Evolutionary conservation across 257 asterid genomes (phyloP).

Genomic region (Scutellaria galericulata): DNA sequence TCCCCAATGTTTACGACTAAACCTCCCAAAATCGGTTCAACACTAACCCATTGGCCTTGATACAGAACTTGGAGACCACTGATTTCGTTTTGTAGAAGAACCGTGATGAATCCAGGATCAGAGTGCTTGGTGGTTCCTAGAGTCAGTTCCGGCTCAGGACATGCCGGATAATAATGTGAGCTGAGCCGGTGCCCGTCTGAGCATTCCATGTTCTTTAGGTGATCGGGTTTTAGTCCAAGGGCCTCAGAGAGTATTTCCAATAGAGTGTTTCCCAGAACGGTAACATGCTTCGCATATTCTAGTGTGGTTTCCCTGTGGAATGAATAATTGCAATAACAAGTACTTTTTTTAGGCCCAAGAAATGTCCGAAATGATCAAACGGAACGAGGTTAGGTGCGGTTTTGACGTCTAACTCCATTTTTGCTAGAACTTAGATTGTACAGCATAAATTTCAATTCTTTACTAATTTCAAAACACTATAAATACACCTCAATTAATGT

Average conservation of each 20-base stretch:
- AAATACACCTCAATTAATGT: no score
- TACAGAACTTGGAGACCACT: constrained; percentile 42
- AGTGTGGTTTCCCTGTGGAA: constrained; percentile 23
- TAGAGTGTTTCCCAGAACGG: constrained; percentile 6
- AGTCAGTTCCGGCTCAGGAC: constrained; percentile 50
- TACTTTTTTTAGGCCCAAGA: no score
- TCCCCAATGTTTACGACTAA: constrained; percentile 47
- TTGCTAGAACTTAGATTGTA: no score
- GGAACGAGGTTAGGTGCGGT: no score
- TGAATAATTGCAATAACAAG: no score
- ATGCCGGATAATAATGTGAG: constrained; percentile 49
- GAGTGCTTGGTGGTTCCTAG: constrained; percentile 41
- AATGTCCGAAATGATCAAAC: no score
- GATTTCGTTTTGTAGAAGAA: constrained; percentile 42
- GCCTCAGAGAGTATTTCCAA: constrained; percentile 27
- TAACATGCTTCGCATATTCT: constrained; percentile 33
- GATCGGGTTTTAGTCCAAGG: constrained; percentile 35
- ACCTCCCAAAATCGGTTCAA: constrained; percentile 34
- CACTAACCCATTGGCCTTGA: constrained; percentile 40
- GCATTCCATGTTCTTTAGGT: constrained; percentile 39
- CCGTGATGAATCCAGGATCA: constrained; percentile 45
- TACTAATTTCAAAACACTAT: no score
- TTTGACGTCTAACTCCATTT: no score
- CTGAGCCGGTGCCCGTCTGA: constrained; percentile 30
- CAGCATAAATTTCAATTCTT: no score